A percentile compares a stretch with the other conserved stretches of the same genome.
Evolutionary conservation across 2,329 filamentous ascomycete genomes (phyloP).

Genomic region (Microsporum canis): DNA sequence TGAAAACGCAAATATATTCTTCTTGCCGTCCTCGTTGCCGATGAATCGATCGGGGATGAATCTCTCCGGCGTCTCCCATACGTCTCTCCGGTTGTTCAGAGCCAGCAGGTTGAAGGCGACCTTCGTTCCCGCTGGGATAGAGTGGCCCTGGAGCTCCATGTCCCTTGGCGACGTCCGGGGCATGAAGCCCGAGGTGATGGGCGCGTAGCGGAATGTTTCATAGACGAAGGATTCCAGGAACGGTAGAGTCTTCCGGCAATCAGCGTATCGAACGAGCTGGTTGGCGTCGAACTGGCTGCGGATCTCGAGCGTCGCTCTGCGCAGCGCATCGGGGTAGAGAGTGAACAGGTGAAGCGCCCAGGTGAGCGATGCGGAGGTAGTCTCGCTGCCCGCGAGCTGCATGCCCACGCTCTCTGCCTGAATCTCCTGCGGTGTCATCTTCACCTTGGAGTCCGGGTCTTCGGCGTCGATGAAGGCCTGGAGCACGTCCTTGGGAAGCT

Average conservation of each 20-base stretch:
- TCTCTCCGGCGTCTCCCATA: constrained; percentile 3
- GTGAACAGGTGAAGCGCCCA: constrained; percentile 3
- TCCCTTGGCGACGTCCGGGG: not conserved
- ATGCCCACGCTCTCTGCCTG: constrained; percentile 6
- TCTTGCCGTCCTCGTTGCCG: not conserved
- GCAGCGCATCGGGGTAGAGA: constrained; percentile 1
- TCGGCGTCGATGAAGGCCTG: constrained; percentile 5
- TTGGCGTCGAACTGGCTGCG: not conserved
- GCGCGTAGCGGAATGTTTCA: constrained; percentile 4
- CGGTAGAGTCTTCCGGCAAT: constrained; percentile 1
- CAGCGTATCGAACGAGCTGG: not conserved
- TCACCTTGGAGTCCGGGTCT: constrained; percentile 4
- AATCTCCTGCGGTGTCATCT: constrained; percentile 1
- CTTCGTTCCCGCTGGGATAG: not conserved
- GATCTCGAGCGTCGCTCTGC: not conserved
- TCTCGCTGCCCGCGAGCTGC: constrained; percentile 4
- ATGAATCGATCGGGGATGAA: constrained; percentile 5
- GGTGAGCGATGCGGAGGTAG: constrained; percentile 3
- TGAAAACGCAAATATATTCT: constrained; percentile 3
- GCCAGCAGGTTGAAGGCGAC: constrained; percentile 5
- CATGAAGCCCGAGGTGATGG: constrained; percentile 4
- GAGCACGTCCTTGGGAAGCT: not conserved
- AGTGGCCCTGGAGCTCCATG: constrained; percentile 1
- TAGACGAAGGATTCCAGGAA: constrained; percentile 4
- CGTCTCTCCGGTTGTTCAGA: constrained; percentile 1